Base-by-base conservation (phyloP, 2,329 filamentous ascomycete species). In the Teratosphaeriaceae sp. region DNA sequence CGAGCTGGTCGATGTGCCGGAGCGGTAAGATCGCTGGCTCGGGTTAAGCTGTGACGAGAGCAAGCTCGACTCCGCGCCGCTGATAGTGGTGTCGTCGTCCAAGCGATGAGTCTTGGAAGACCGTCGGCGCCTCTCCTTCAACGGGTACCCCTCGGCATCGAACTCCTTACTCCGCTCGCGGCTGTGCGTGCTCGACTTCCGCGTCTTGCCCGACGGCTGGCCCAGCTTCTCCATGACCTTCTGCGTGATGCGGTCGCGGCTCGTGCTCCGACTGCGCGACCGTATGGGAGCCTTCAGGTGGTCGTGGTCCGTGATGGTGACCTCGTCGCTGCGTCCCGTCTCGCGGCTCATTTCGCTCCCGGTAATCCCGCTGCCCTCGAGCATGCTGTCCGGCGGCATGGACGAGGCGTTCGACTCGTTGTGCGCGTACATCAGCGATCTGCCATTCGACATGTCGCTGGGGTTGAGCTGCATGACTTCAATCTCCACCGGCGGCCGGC, bases 351-450 rank as follows among this genome's bases (percentile, higher is more conserved):
- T 66, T 48, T 49, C 69, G 67, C 44, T 65, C 62, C 70, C 65
- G 41, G 72, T 71, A 5, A 65, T 59, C 27, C 65, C 63, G 8
- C 68, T 65, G 27, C 72, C 74, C 50, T 82, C 82, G 9, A 85
- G 68, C 67, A 84, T 76, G 59, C 79, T 84, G 61, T 85, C 80
- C n/a, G 80, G 72, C 23, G 82, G 82, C 78, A 85, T 84, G 26
- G 80, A 83, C 1, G 90, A 97, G 38, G 97, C 86, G 58, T 96
- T 90, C 2, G 90, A 96, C 39, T 80, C 72, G 52, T 78, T 74
- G 24, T 79, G 75, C 38, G 81, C 69, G 61, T 84, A 88, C 65
- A 79, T 60, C 68, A 76, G 57, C 66, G 53, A 56, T 20, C 49
- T 47, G 61, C 71, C 37, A 65, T 73, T 56, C 76, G 76, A 64